These are phyloP conservation scores for Eimeria necatrix DNA, from an alignment of 169 alveolate genomes.

Conservation along the genomic window DNA sequence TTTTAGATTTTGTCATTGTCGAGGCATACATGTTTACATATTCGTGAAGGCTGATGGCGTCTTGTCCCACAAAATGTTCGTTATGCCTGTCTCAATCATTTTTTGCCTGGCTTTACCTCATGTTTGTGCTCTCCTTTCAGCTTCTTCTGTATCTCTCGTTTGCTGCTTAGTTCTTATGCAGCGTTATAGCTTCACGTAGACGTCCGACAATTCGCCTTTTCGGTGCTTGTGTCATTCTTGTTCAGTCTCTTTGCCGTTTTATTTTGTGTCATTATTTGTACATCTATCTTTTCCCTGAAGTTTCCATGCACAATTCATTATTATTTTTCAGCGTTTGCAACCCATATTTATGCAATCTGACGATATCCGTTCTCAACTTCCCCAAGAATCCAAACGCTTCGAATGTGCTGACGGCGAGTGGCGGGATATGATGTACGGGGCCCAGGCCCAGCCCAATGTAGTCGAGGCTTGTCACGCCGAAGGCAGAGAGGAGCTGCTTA, in stretches of 20 bases:
- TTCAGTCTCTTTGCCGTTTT: neutral
- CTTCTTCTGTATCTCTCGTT: neutral
- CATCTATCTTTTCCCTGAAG: too few relatives aligned
- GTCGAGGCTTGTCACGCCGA: slow-evolving; percentile 95
- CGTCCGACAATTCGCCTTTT: too few relatives aligned
- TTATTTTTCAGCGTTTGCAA: slow-evolving; percentile 88
- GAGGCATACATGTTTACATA: too few relatives aligned
- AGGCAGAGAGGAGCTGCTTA: slow-evolving; percentile 93
- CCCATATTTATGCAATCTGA: slow-evolving; percentile 97
- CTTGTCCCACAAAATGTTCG: too few relatives aligned
- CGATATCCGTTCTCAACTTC: slow-evolving; percentile 97
- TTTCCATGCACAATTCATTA: neutral
- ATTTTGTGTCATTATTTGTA: neutral
- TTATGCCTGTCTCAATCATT: too few relatives aligned
- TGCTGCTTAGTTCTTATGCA: too few relatives aligned
- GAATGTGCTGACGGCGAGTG: slow-evolving; percentile 95
- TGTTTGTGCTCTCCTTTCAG: neutral
- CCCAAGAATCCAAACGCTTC: slow-evolving; percentile 96
- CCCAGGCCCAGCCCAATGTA: slow-evolving; percentile 93
- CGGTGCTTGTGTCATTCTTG: too few relatives aligned
- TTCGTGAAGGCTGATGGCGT: too few relatives aligned
- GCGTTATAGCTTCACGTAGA: too few relatives aligned
- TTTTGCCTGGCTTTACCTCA: too few relatives aligned
- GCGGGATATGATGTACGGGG: slow-evolving; percentile 96
- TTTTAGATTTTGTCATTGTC: too few relatives aligned